These are phyloP conservation scores for Globisporangium nodosum DNA, from an alignment of 352 stramenopile genomes.

Conservation along the genomic window DNA sequence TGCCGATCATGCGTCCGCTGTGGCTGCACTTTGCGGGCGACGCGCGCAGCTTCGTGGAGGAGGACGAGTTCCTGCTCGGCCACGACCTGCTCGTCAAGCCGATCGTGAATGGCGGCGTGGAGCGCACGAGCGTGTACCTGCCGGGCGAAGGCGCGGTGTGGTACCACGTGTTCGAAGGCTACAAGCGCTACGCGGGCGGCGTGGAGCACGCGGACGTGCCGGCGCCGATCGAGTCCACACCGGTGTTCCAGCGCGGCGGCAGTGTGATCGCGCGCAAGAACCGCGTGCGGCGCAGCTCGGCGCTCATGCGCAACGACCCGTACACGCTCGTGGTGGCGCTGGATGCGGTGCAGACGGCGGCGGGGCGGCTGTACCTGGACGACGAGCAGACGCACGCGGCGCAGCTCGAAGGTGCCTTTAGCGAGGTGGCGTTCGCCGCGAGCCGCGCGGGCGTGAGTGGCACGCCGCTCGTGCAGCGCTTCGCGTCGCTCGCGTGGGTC, in stretches of 20 bases:
- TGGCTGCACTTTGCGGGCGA: constrained; percentile 95
- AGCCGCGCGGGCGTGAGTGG: constrained; percentile 33
- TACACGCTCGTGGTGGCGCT: constrained; percentile 96
- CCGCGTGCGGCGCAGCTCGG: constrained; percentile 90
- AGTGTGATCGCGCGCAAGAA: constrained; percentile 95
- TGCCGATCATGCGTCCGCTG: constrained; percentile 92
- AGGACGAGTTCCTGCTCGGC: constrained; percentile 95
- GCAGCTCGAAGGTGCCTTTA: constrained; percentile 40
- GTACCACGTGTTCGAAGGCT: constrained; percentile 88
- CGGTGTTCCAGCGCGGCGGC: constrained; percentile 95
- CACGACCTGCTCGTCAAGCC: constrained; percentile 95
- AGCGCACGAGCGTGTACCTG: constrained; percentile 86
- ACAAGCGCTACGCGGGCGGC: constrained; percentile 50
- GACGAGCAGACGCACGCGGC: constrained; percentile 90
- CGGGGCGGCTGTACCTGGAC: constrained; percentile 95
- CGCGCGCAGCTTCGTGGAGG: constrained; percentile 74
- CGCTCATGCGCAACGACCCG: constrained; percentile 96
- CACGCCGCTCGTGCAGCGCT: constrained; percentile 26
- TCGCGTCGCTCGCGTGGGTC: constrained; percentile 54
- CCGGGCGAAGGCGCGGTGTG: constrained; percentile 75
- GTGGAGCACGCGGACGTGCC: constrained; percentile 56
- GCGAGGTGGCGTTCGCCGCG: constrained; percentile 36
- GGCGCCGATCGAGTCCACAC: constrained; percentile 92
- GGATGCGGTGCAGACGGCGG: constrained; percentile 71
- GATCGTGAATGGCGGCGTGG: constrained; percentile 85